Percentiles rank a stretch among this genome's conserved stretches.
phyloP scores from a whole-genome alignment of 805 yeast genomes.

The Candida nanaspora region DNA sequence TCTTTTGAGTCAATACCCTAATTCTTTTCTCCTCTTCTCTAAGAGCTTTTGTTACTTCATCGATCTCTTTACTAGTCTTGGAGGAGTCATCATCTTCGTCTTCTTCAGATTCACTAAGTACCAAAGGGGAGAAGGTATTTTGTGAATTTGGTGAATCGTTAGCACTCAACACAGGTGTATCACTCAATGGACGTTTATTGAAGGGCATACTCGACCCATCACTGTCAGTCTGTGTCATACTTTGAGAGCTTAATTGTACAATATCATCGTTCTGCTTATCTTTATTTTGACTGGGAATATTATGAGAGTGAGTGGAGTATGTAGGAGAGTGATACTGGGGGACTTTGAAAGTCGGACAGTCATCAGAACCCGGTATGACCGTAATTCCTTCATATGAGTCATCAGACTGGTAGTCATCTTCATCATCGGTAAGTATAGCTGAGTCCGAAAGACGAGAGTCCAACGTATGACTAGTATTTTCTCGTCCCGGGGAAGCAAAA shows the following conservation, averaged over 20 bases:
- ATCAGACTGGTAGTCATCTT: constrained; percentile 8
- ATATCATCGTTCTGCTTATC: not conserved
- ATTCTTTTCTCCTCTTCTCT: constrained; percentile 8
- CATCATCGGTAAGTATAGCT: constrained; percentile 19
- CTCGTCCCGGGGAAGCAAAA: not conserved
- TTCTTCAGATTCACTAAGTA: constrained; percentile 21
- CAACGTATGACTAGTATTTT: too few relatives aligned
- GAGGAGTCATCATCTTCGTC: constrained; percentile 14
- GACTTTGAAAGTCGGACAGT: not conserved
- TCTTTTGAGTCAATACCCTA: constrained; percentile 17
- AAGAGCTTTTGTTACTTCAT: not conserved
- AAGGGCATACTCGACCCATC: constrained; percentile 23
- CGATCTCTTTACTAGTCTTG: not conserved
- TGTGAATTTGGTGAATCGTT: constrained; percentile 43
- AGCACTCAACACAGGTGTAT: constrained; percentile 61
- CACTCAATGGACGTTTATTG: constrained; percentile 66
- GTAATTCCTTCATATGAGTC: too few relatives aligned
- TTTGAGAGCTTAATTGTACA: constrained; percentile 1
- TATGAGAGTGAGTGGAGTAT: too few relatives aligned
- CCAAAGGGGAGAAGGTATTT: constrained; percentile 16
- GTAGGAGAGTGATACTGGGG: not conserved
- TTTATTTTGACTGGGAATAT: too few relatives aligned
- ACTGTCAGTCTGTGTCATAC: not conserved
- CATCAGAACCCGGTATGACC: too few relatives aligned
- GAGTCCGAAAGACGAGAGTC: constrained; percentile 9